Evolutionary conservation across 306 rosid species (phyloP).

Genomic region (Dalbergia cochinchinensis): DNA sequence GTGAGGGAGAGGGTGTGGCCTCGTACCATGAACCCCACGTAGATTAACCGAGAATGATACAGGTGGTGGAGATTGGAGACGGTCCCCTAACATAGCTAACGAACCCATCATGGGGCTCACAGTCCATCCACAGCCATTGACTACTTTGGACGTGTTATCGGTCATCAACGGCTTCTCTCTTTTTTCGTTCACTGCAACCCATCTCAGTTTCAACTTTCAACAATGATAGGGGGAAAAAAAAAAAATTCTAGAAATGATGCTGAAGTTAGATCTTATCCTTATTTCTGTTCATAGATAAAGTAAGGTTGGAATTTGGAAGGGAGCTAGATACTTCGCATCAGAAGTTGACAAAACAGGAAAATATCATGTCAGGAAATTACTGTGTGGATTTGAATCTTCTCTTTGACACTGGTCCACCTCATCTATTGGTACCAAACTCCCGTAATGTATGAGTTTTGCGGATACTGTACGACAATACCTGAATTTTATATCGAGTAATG

Average conservation of each 20-base stretch:
- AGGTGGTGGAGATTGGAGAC: not conserved
- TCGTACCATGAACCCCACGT: not conserved
- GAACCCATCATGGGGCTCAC: slow-evolving; percentile 10
- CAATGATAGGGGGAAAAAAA: too few relatives aligned
- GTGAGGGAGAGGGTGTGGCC: slow-evolving; percentile 1
- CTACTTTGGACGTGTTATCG: not conserved
- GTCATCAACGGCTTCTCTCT: not conserved
- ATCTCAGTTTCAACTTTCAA: not conserved
- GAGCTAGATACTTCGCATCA: not conserved
- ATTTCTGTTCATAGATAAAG: slow-evolving; percentile 10
- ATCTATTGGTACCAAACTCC: slow-evolving; percentile 28
- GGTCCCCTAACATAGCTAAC: slow-evolving; percentile 19
- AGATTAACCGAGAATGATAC: not conserved
- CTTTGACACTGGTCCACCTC: slow-evolving; percentile 16
- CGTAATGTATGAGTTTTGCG: slow-evolving; percentile 35
- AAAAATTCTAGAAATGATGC: not conserved
- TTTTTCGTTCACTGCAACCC: not conserved
- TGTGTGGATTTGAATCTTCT: slow-evolving; percentile 9
- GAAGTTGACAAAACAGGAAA: not conserved
- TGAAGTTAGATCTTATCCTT: slow-evolving; percentile 27
- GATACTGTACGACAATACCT: slow-evolving; percentile 20
- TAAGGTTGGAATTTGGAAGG: not conserved
- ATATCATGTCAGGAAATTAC: too few relatives aligned
- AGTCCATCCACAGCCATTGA: not conserved
- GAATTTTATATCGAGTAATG: slow-evolving; percentile 13